phyloP scores from a whole-genome alignment of 345 rosid genomes.

The Psidium guajava region DNA sequence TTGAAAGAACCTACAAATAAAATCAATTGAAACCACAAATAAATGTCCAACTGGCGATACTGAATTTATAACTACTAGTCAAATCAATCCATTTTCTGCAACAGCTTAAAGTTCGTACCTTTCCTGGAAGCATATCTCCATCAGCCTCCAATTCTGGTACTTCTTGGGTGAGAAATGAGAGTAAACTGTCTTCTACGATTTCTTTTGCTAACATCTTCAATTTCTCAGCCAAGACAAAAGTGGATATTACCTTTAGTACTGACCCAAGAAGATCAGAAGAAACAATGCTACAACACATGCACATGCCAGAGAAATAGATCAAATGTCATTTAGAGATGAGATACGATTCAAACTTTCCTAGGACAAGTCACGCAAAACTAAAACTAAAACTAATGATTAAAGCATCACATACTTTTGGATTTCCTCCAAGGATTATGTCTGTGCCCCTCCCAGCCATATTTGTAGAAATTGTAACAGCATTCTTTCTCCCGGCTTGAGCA shows the following conservation, averaged over 20 bases:
- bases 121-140: constrained; percentile 28
- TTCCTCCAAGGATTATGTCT: constrained; percentile 93
- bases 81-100: background rate
- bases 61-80: background rate
- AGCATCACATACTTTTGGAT: constrained; percentile 55
- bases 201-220: constrained; percentile 84
- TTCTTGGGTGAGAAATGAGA: constrained; percentile 62
- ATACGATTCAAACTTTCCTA: background rate
- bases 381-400: background rate
- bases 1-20: constrained; percentile 48
- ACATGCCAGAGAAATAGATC: background rate
- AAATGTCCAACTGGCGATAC: background rate
- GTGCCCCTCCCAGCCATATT: constrained; percentile 99
- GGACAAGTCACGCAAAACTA: background rate
- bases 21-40: background rate
- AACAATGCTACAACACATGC: background rate
- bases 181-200: constrained; percentile 72
- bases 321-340: background rate
- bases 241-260: background rate
- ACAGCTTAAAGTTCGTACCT: constrained; percentile 22
- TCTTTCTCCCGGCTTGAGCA: constrained; percentile 91
- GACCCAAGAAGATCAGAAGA: background rate
- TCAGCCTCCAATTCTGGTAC: constrained; percentile 33
- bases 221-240: constrained; percentile 7
- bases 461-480: constrained; percentile 91